Base-by-base conservation (phyloP, 352 stramenopile species). In the Phytophthora cactorum region DNA sequence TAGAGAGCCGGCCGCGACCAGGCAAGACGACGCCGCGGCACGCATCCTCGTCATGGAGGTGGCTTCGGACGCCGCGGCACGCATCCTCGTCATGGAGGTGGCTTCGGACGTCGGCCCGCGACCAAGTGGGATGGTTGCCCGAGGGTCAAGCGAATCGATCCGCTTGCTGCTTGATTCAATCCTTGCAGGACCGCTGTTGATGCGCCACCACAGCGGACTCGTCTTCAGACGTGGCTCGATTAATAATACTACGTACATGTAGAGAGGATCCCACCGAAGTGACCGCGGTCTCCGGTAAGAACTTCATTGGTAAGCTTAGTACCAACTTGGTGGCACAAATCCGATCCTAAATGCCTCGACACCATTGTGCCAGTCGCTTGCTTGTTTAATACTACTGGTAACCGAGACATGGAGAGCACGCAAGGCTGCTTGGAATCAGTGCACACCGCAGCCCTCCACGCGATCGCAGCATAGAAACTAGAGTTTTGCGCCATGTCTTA, bases 121-220 rank as follows among this genome's bases (percentile, higher is more conserved):
- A 29, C 63, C 29, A 64, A 68, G 66, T 74, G 60, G 60, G 61
- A 74, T 22, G 11, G 11, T 29, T 66, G 59, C 46, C 59, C 59
- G 41, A 56, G 10, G 34, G 27, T 9, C 28, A 36, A 22, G 47
- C 44, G 29, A 44, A 66, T 25, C 39, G 29, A 55, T 55, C 29
- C 27, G 31, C 12, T 65, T 52, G 34, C 27, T 44, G 34, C 62
- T 60, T 59, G 50, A 69, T 28, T 47, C 45, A 52, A 52, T 8
- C 28, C 49, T 54, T 56, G 50, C 39, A 67, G 14, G 47, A 63
- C 56, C 56, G 43, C 57, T 60, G 65, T 47, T 63, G 22, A 68
- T 49, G 63, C 51, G 28, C 39, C 49, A 62, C 45, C 61, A 29
- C 17, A 17, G 29, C 31, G 44, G 52, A 41, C 52, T 59, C 36